Percentiles rank a stretch among this genome's conserved stretches.
These are phyloP conservation scores for Boeremia exigua DNA, from an alignment of 2,329 filamentous ascomycete genomes.

Conservation along the genomic window DNA sequence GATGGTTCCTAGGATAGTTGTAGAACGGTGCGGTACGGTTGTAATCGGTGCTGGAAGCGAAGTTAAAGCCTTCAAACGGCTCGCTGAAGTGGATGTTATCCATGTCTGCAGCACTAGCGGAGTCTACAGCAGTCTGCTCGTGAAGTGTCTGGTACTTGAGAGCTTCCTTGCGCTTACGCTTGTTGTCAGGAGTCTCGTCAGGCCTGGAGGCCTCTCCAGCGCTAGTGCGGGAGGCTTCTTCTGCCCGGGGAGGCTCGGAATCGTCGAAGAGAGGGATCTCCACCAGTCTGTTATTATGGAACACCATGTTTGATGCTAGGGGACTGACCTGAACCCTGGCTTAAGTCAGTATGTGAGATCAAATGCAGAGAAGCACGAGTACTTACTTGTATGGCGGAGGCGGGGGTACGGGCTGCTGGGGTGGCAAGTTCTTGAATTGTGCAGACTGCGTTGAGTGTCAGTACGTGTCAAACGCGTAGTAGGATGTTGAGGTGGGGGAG, in stretches of 20 bases:
- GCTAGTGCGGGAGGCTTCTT: background rate
- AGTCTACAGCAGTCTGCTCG: background rate
- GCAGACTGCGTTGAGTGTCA: background rate
- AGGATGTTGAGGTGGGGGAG: background rate
- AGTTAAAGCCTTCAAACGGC: background rate
- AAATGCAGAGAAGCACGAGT: background rate
- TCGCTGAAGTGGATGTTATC: background rate
- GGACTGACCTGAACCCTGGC: background rate
- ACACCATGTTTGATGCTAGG: background rate
- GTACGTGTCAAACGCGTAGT: background rate
- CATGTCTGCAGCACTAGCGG: constrained; percentile 2
- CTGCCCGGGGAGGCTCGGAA: background rate
- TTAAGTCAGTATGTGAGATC: background rate
- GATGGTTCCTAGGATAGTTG: background rate
- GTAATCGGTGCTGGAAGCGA: background rate
- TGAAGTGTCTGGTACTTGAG: background rate
- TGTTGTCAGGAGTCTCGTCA: background rate
- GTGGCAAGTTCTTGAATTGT: background rate
- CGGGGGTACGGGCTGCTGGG: background rate
- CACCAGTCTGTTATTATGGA: background rate
- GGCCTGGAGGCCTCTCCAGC: background rate
- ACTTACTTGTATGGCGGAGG: background rate
- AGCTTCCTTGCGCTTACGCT: constrained; percentile 2
- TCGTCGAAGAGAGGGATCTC: background rate
- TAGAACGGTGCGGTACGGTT: background rate